Base-by-base conservation (phyloP, 306 rosid species). In the Trifolium repens region DNA sequence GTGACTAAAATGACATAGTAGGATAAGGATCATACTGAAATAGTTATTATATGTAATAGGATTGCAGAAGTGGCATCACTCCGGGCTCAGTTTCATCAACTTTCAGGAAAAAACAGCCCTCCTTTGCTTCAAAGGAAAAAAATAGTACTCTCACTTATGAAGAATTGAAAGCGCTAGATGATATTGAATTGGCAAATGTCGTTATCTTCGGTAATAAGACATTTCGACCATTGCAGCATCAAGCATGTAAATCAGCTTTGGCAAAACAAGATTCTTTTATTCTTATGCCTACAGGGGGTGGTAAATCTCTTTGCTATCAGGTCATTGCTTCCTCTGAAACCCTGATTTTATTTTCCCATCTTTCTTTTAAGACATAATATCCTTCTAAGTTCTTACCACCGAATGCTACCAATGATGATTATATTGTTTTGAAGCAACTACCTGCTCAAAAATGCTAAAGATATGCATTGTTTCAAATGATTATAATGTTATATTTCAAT, bases 271-370 rank as follows among this genome's bases (percentile, higher is more conserved):
- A 94, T 85, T 90, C 96, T 79, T 94, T 94, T 79, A 83, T 94
- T 79, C 91, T 94, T 64, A 94, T 94, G 98, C 98, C 98, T 39
- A 94, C 98, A 7, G 98, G 98, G 72, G 98, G 98, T 67, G 98
- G 97, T 39, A 94, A 94, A 90, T 90, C 97, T 78, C 89, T 94
- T 72, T 94, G 98, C 77, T 94, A 94, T 76, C 98, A 94, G 98
- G 98, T 94, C 69, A 39, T 73, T 54, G 84, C 71, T 80, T 85
- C 84, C 78, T 80, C 71, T n/a, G 79, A 73, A 24, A 17, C 59
- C 74, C 19, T 30, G 66, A 27, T 60, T 27, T 57, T 3, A 37
- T 32, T 50, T 46, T 55, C 32, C 19, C 12, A 22, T 7, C 34
- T n/a, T 43, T 53, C 5, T 69, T 49, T 39, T 74, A 69, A 3